Base-by-base conservation (phyloP, 2,329 filamentous ascomycete genomes). In the Colletotrichum somersetense region DNA sequence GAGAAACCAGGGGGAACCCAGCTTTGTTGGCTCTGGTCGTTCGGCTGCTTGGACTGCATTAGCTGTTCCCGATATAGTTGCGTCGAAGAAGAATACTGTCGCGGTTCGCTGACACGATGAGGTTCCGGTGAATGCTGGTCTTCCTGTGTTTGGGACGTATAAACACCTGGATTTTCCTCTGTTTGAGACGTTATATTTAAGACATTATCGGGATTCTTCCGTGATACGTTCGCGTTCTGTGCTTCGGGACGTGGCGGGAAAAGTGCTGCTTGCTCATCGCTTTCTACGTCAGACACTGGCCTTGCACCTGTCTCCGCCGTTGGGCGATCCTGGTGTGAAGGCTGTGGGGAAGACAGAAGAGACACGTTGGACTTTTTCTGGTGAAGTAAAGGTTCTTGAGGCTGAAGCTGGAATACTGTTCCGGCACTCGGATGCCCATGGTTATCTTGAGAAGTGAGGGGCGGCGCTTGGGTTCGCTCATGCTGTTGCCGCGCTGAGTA, bases 401-500 rank as follows among this genome's bases (percentile, higher is more conserved):
- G 20, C 7, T 68, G 65, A 16, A 35, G 5, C 23, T 59, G 52
- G 10, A 46, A 23, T 26, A 11, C 56, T 35, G 46, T n/a, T 14
- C 10, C 67, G 7, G 62, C 26, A 7, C 61, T 33, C 14, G 55
- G 64, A 14, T 59, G 68, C 40, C 46, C 64, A 26, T 56, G 53
- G 18, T 53, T 16, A 20, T 42, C 59, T 33, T 64, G 73, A n/a
- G 66, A 52, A 8, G 46, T 33, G 46, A 63, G 62, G 11, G 30
- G 23, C 16, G 57, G 44, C 30, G 10, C 12, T 26, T 57, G 55
- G 23, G 20, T n/a, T 33, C 40, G 44, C 58, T 62, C 30, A 14
- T 67, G 71, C 38, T 62, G 72, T 33, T 73, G 65, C 30, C 65
- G 48, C 7, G 52, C 62, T 48, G 38, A 50, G 1, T 52, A 48